A percentile compares a stretch with the other conserved stretches of the same genome.
These are phyloP conservation scores for Typha latifolia DNA, from an alignment of 176 grass and related monocot species.

Conservation along the genomic window DNA sequence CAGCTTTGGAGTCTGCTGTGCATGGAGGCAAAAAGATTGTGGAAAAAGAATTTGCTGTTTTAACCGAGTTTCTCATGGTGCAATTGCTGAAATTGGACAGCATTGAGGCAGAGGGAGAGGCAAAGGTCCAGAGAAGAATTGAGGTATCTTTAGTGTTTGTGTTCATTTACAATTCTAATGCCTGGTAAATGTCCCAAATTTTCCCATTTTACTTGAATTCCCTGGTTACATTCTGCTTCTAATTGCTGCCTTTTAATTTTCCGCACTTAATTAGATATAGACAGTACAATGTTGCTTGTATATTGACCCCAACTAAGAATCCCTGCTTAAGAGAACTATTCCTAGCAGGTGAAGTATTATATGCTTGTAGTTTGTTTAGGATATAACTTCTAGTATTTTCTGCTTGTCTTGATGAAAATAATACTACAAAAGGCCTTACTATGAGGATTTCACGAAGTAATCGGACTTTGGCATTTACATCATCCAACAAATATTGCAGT, in stretches of 20 bases:
- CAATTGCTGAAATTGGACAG: conserved; percentile 80
- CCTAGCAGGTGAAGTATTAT: background rate
- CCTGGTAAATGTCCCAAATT: no score
- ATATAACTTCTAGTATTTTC: no score
- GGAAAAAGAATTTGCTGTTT: conserved; percentile 68
- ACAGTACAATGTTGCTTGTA: background rate
- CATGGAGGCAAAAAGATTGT: conserved; percentile 49
- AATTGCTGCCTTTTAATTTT: background rate
- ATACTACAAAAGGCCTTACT: no score
- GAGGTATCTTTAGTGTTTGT: conserved; percentile 40
- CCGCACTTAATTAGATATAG: background rate
- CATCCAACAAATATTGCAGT: no score
- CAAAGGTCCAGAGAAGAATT: conserved; percentile 63
- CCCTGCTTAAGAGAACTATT: background rate
- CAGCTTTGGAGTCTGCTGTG: conserved; percentile 52
- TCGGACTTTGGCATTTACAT: no score
- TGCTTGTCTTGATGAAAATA: no score
- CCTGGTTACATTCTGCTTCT: background rate
- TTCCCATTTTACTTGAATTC: no score
- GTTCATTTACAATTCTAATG: conserved; percentile 12
- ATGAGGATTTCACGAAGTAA: no score
- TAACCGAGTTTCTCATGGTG: conserved; percentile 86
- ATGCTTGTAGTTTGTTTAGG: background rate
- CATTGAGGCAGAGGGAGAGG: conserved; percentile 85
- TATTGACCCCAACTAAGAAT: background rate